These are phyloP conservation scores for Kodamaea fungicola DNA, from an alignment of 1,139 yeast species.

Conservation along the genomic window DNA sequence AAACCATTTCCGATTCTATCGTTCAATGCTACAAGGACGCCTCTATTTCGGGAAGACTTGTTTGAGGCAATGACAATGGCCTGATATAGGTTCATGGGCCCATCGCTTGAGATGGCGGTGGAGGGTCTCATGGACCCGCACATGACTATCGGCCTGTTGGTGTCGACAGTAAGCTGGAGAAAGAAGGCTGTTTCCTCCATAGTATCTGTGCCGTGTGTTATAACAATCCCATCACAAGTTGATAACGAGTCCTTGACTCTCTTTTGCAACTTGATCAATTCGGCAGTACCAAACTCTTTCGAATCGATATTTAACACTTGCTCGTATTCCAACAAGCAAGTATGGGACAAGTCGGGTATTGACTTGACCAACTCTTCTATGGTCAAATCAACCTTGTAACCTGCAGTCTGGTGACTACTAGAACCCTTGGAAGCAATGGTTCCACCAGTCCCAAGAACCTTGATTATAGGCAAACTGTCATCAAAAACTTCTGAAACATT, in stretches of 20 bases:
- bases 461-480: conserved; percentile 38
- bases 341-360: conserved; percentile 58
- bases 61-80: conserved; percentile 63
- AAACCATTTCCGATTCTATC: conserved; percentile 69
- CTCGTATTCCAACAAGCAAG: conserved; percentile 60
- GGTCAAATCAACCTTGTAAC: conserved; percentile 63
- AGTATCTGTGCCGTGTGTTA: conserved; percentile 74
- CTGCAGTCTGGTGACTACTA: conserved; percentile 58
- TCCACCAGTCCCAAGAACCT: conserved; percentile 70
- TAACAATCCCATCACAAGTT: conserved; percentile 54
- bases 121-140: conserved; percentile 77
- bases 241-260: conserved; percentile 43
- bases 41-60: conserved; percentile 50
- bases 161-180: conserved; percentile 54
- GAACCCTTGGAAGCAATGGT: conserved; percentile 68
- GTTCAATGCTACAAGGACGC: conserved; percentile 61
- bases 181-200: conserved; percentile 71
- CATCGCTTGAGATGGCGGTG: conserved; percentile 66
- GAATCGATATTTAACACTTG: conserved; percentile 66
- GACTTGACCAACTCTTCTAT: conserved; percentile 56
- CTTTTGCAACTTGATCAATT: conserved; percentile 31
- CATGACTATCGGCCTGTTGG: conserved; percentile 59
- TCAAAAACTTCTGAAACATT: conserved; percentile 11
- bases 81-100: conserved; percentile 69
- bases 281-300: conserved; percentile 51